Percentiles rank a stretch among this genome's conserved stretches.
These are phyloP conservation scores for Agrocybe chaxingu DNA, from an alignment of 768 basidiomycete genomes.

Conservation along the genomic window DNA sequence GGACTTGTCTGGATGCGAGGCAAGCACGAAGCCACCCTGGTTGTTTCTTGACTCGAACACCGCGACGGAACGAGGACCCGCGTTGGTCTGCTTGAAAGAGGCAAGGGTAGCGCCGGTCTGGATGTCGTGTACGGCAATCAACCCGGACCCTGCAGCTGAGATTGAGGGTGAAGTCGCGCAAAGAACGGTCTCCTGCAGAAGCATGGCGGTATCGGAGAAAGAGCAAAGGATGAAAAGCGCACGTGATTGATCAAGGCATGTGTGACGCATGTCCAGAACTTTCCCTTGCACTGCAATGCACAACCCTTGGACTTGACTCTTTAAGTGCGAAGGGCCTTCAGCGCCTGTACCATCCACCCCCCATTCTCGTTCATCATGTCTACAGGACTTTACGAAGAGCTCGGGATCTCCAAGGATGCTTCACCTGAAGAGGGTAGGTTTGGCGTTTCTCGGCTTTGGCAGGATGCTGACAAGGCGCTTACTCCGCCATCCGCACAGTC, in stretches of 20 bases:
- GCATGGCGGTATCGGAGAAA: conserved; percentile 35
- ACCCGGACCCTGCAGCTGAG: conserved; percentile 48
- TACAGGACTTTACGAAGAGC: conserved; percentile 60
- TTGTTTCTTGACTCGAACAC: conserved; percentile 65
- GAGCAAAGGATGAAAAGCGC: conserved; percentile 6
- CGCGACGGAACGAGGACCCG: conserved; percentile 62
- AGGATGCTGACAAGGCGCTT: conserved; percentile 1
- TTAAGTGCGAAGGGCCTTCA: conserved; percentile 8
- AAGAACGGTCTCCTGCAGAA: conserved; percentile 65
- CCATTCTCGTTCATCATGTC: conserved; percentile 35
- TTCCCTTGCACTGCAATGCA: conserved; percentile 12
- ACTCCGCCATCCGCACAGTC: conserved; percentile 36
- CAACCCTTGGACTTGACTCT: neutral
- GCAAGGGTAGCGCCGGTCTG: conserved; percentile 70
- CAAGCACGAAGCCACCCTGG: conserved; percentile 80
- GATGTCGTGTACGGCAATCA: conserved; percentile 78
- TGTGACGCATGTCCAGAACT: conserved; percentile 29
- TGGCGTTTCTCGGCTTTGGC: neutral
- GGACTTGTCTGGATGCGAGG: conserved; percentile 85
- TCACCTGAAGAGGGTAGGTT: conserved; percentile 61
- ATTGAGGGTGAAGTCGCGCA: conserved; percentile 57
- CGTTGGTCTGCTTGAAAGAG: conserved; percentile 86
- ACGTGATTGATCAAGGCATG: conserved; percentile 23
- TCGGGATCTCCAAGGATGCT: conserved; percentile 53
- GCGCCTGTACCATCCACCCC: conserved; percentile 7